Percentiles rank a stretch among this genome's conserved stretches.
These are phyloP conservation scores for Capronia coronata DNA, from an alignment of 2,329 filamentous ascomycete species.

Conservation along the genomic window DNA sequence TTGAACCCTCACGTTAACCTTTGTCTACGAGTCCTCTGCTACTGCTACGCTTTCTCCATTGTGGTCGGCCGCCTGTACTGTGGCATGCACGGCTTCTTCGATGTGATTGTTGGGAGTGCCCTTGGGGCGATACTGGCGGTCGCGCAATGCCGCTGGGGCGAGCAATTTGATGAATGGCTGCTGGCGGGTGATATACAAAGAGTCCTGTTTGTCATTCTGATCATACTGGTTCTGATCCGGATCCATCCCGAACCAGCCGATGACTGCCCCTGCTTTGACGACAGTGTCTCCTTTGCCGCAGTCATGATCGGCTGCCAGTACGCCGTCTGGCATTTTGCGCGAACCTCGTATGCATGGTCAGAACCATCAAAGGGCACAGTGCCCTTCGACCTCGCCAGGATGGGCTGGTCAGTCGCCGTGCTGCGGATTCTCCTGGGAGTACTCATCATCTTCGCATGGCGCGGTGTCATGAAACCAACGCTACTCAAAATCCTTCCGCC, in stretches of 20 bases:
- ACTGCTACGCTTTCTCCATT: slow-evolving; percentile 84
- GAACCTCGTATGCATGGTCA: slow-evolving; percentile 47
- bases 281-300: slow-evolving; percentile 87
- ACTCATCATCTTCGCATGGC: slow-evolving; percentile 78
- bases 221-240: slow-evolving; percentile 70
- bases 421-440: slow-evolving; percentile 73
- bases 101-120: slow-evolving; percentile 73
- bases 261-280: slow-evolving; percentile 94
- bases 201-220: slow-evolving; percentile 56
- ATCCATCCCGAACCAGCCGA: slow-evolving; percentile 94
- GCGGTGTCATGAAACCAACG: slow-evolving; percentile 78
- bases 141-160: slow-evolving; percentile 50
- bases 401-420: slow-evolving; percentile 60
- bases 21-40: slow-evolving; percentile 61
- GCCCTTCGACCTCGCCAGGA: slow-evolving; percentile 57
- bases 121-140: slow-evolving; percentile 63
- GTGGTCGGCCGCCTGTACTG: slow-evolving; percentile 89
- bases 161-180: slow-evolving; percentile 64
- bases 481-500: slow-evolving; percentile 74
- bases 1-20: slow-evolving; percentile 55
- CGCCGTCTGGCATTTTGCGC: slow-evolving; percentile 75
- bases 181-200: slow-evolving; percentile 56
- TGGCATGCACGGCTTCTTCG: slow-evolving; percentile 96
- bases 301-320: slow-evolving; percentile 79
- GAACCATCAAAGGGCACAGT: slow-evolving; percentile 53